A percentile compares a stretch with the other conserved stretches of the same genome.
These are phyloP conservation scores for Orychophragmus violaceus DNA, from an alignment of 345 rosid species.

Conservation along the genomic window DNA sequence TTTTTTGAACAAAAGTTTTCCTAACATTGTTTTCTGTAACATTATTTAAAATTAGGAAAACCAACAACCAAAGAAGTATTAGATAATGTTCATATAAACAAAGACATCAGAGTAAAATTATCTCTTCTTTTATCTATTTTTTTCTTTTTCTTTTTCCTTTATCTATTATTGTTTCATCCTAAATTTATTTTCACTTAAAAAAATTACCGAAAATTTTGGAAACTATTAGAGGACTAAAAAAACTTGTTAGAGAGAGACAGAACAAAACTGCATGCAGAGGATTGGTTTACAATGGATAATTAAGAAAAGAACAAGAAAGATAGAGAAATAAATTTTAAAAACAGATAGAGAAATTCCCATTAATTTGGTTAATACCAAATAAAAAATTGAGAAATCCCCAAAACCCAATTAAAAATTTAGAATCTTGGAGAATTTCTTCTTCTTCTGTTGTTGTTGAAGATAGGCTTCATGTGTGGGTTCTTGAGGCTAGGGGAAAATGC, in stretches of 20 bases:
- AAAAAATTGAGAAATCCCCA: neutral
- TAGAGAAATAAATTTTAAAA: neutral
- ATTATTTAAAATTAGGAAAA: no score
- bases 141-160: neutral
- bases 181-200: conserved; percentile 7
- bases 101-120: neutral
- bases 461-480: conserved; percentile 16
- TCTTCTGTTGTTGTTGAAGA: neutral
- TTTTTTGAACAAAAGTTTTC: no score
- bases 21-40: no score
- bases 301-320: conserved; percentile 3
- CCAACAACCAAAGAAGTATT: no score
- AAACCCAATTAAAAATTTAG: neutral
- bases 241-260: conserved; percentile 3
- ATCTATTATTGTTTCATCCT: neutral
- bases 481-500: conserved; percentile 15
- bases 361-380: conserved; percentile 15
- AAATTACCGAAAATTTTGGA: conserved; percentile 13
- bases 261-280: conserved; percentile 19
- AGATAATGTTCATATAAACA: neutral
- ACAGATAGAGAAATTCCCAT: neutral
- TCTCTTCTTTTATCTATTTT: neutral
- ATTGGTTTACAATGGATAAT: conserved; percentile 11
- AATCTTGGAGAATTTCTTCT: neutral
- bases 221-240: conserved; percentile 22